Conservation (phyloP, 2,329 filamentous ascomycete genomes). For the Elsinoe fawcettii region DNA sequence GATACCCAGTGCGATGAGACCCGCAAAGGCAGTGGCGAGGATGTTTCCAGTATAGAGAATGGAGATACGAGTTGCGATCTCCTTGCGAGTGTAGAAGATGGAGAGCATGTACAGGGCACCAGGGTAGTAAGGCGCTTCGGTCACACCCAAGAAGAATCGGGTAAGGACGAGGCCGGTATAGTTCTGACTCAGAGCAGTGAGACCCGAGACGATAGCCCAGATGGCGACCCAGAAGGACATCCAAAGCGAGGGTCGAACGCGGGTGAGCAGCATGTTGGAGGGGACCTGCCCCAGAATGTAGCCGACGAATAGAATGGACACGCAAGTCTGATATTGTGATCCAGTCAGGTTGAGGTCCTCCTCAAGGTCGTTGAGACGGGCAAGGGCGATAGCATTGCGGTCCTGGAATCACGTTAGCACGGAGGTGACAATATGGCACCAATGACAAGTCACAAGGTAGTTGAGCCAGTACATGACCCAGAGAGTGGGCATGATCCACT, state of each 20-base stretch:
- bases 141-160: constrained; percentile 50
- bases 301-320: constrained; percentile 32
- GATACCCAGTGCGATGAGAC: constrained; percentile 31
- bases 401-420: background rate
- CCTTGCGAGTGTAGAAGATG: constrained; percentile 34
- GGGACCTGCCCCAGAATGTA: constrained; percentile 36
- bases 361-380: constrained; percentile 33
- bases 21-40: constrained; percentile 37
- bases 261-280: constrained; percentile 41
- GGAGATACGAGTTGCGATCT: constrained; percentile 31
- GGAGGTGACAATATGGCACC: background rate
- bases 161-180: constrained; percentile 29
- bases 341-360: constrained; percentile 37
- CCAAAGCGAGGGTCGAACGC: constrained; percentile 36
- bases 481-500: constrained; percentile 15
- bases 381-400: constrained; percentile 41
- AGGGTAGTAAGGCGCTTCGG: constrained; percentile 37
- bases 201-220: constrained; percentile 29
- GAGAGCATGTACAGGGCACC: constrained; percentile 38
- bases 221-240: constrained; percentile 37
- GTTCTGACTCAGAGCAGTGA: constrained; percentile 22
- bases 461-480: constrained; percentile 25
- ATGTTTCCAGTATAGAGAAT: constrained; percentile 42
- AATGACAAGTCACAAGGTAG: constrained; percentile 17
- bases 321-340: constrained; percentile 33